Evolutionary conservation across 352 stramenopile species (phyloP).

Genomic region (Globisporangium radiosum): DNA sequence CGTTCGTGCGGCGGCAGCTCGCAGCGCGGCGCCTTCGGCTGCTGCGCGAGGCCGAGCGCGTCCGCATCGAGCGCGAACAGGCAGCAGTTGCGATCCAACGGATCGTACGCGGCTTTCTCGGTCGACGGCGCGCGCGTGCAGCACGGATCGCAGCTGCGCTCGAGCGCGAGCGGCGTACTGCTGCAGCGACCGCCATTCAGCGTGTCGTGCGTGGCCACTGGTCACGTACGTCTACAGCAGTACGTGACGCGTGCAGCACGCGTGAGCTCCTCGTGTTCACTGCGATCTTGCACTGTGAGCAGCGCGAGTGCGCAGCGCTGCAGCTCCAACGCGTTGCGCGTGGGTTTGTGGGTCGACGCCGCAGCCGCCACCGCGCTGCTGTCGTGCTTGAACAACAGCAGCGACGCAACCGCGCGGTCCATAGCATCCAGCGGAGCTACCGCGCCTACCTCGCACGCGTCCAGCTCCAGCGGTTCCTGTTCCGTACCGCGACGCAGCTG

Average conservation of each 20-base stretch:
- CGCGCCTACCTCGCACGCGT: slow-evolving; percentile 50
- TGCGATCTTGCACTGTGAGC: slow-evolving; percentile 9
- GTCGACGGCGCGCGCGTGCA: slow-evolving; percentile 19
- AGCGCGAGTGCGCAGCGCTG: slow-evolving; percentile 17
- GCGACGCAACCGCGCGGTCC: slow-evolving; percentile 21
- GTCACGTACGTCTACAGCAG: slow-evolving; percentile 9
- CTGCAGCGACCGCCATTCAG: slow-evolving; percentile 28
- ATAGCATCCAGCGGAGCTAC: slow-evolving; percentile 41
- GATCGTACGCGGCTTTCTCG: slow-evolving; percentile 32
- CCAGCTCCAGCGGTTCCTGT: slow-evolving; percentile 27
- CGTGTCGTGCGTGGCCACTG: slow-evolving; percentile 30
- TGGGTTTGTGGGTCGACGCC: slow-evolving; percentile 36
- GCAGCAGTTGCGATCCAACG: slow-evolving; percentile 32
- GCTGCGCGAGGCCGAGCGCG: slow-evolving; percentile 32
- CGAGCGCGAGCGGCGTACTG: slow-evolving; percentile 12
- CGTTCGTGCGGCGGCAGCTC: slow-evolving; percentile 24
- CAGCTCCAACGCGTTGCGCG: slow-evolving; percentile 31
- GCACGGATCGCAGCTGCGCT: slow-evolving; percentile 16
- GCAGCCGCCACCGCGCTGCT: slow-evolving; percentile 11
- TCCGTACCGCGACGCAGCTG: slow-evolving; percentile 30
- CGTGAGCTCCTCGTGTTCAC: slow-evolving; percentile 15
- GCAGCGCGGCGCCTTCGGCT: slow-evolving; percentile 25
- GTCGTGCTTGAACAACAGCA: slow-evolving; percentile 17
- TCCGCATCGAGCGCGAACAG: slow-evolving; percentile 21
- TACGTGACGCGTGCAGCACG: slow-evolving; percentile 4